phyloP scores from a whole-genome alignment of 2,329 filamentous ascomycete genomes.

The Colletotrichum magnum region DNA sequence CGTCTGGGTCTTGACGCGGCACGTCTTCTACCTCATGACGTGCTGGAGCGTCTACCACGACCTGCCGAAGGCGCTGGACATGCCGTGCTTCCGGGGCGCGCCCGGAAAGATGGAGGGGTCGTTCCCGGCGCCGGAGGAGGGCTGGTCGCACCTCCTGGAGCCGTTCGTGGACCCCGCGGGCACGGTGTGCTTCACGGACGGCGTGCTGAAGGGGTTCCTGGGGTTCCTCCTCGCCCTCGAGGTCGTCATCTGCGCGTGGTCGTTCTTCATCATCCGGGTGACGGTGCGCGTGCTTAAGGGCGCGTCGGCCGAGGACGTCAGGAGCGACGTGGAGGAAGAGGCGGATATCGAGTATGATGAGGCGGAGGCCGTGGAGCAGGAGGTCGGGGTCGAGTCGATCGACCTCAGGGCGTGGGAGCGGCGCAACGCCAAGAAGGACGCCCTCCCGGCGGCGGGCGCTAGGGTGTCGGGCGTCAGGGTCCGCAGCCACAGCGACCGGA shows the following conservation, averaged over 20 bases:
- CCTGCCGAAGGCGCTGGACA: too few species aligned
- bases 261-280: constrained; percentile 11
- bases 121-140: neutral
- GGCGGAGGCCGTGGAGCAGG: too few species aligned
- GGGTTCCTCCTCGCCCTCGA: constrained; percentile 15
- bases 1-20: constrained; percentile 18
- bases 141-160: constrained; percentile 15
- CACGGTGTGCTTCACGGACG: constrained; percentile 9
- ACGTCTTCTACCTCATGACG: constrained; percentile 5
- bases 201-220: constrained; percentile 5
- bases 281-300: constrained; percentile 13
- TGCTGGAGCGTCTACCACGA: too few species aligned
- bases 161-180: constrained; percentile 8
- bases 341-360: too few species aligned
- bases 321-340: constrained; percentile 8
- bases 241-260: constrained; percentile 19
- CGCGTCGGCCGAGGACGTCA: constrained; percentile 17
- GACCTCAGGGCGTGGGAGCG: constrained; percentile 14
- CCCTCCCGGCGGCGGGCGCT: neutral
- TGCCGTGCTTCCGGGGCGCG: constrained; percentile 12
- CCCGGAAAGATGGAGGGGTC: neutral
- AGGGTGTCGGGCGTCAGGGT: constrained; percentile 2
- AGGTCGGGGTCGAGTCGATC: constrained; percentile 15
- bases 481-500: constrained; percentile 4
- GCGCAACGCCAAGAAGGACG: neutral